A percentile compares a stretch with the other conserved stretches of the same genome.
These are phyloP conservation scores for Panus rudis DNA, from an alignment of 768 basidiomycete genomes.

Conservation along the genomic window DNA sequence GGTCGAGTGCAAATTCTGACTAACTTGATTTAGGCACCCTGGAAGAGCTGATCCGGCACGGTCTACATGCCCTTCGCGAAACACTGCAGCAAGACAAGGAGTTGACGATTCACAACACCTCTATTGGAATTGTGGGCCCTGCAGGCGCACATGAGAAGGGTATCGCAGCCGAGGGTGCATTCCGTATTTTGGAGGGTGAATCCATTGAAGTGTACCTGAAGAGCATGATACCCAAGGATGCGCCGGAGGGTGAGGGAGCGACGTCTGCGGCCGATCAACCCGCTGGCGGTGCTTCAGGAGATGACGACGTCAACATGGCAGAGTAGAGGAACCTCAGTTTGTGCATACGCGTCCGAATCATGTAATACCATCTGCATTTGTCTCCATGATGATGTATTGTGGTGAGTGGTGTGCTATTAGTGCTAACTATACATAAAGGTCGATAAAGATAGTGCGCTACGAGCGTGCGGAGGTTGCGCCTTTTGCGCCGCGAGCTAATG, in stretches of 20 bases:
- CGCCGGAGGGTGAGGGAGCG: conserved; percentile 32
- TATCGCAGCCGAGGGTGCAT: conserved; percentile 49
- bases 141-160: conserved; percentile 49
- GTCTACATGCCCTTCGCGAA: conserved; percentile 90
- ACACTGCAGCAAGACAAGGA: conserved; percentile 99
- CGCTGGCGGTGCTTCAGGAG: conserved; percentile 43
- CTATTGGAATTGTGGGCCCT: conserved; percentile 86
- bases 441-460: too few species aligned
- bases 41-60: conserved; percentile 87
- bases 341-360: too few species aligned
- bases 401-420: neutral
- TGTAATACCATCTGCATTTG: too few species aligned
- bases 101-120: conserved; percentile 88
- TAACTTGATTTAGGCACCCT: conserved; percentile 52
- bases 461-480: too few species aligned
- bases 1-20: neutral
- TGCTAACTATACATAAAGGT: too few species aligned
- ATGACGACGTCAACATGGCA: conserved; percentile 85
- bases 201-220: conserved; percentile 66
- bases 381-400: too few species aligned
- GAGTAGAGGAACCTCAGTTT: conserved; percentile 33
- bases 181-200: conserved; percentile 87
- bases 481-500: conserved; percentile 13
- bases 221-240: conserved; percentile 70
- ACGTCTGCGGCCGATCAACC: conserved; percentile 33